phyloP scores from a whole-genome alignment of 2,329 filamentous ascomycete genomes.

The Pseudonectria foliicola region DNA sequence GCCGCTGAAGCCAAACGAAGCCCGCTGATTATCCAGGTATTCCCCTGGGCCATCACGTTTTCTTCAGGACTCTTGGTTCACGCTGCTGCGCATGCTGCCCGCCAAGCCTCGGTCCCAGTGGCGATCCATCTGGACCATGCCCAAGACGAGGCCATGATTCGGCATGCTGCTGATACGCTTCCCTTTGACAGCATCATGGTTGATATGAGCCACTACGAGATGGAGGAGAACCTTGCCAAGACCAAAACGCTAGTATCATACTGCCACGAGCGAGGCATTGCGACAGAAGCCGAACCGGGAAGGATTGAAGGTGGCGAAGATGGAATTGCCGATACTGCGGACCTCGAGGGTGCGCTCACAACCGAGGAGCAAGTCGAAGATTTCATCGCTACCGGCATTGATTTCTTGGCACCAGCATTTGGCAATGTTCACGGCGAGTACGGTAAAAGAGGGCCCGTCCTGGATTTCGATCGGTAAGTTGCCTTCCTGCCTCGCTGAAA shows the following conservation, averaged over 20 bases:
- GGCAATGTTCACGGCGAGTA: conserved; percentile 74
- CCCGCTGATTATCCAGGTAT: conserved; percentile 62
- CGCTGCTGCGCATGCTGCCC: conserved; percentile 47
- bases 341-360: conserved; percentile 47
- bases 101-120: conserved; percentile 49
- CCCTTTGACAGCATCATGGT: conserved; percentile 69
- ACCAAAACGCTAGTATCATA: conserved; percentile 6
- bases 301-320: conserved; percentile 50
- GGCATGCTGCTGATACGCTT: conserved; percentile 43
- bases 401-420: conserved; percentile 67
- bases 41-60: conserved; percentile 66
- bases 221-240: conserved; percentile 54
- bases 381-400: conserved; percentile 64
- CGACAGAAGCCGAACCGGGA: conserved; percentile 12
- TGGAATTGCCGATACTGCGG: conserved; percentile 55
- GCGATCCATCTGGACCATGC: conserved; percentile 62
- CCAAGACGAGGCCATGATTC: conserved; percentile 50
- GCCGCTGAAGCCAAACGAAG: conserved; percentile 61
- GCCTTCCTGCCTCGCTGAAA: too few species aligned
- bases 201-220: conserved; percentile 68
- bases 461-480: conserved; percentile 39
- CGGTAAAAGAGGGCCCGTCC: conserved; percentile 53
- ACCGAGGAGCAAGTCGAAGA: conserved; percentile 62
- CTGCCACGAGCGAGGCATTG: conserved; percentile 9
- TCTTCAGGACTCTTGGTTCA: conserved; percentile 38